These are phyloP conservation scores for Monilinia laxa DNA, from an alignment of 2,329 filamentous ascomycete genomes.

Conservation along the genomic window DNA sequence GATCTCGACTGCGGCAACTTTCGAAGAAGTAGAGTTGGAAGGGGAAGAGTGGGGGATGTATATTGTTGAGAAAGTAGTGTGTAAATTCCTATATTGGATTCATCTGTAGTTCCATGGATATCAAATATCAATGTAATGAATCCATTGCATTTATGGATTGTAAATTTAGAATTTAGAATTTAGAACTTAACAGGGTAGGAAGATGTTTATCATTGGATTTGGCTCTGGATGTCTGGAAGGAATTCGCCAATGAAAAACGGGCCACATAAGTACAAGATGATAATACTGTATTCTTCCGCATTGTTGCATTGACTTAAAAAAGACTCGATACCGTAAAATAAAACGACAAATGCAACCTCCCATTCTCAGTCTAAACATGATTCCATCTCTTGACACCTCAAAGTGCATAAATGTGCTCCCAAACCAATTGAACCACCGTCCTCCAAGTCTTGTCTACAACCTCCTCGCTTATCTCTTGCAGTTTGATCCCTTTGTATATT, in stretches of 20 bases:
- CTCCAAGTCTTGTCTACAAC: constrained; percentile 6
- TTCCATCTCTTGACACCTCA: neutral
- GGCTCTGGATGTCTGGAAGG: too few species aligned
- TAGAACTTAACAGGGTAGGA: too few species aligned
- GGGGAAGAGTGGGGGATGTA: too few species aligned
- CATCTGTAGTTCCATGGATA: too few species aligned
- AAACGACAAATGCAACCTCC: neutral
- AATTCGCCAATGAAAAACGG: neutral
- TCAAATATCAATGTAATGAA: too few species aligned
- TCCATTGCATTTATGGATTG: too few species aligned
- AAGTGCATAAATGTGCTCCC: neutral
- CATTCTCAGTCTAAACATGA: constrained; percentile 2
- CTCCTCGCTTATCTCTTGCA: neutral
- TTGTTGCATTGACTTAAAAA: constrained; percentile 4
- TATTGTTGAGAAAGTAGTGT: too few species aligned
- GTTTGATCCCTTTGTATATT: neutral
- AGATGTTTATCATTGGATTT: too few species aligned
- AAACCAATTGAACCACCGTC: neutral
- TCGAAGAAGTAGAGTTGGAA: too few species aligned
- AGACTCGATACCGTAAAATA: neutral
- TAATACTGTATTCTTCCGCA: neutral
- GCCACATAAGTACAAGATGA: neutral
- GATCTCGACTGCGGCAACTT: too few species aligned
- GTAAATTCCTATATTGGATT: too few species aligned
- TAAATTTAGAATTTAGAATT: too few species aligned